A percentile compares a stretch with the other conserved stretches of the same genome.
Conservation (phyloP, 2,329 filamentous ascomycete genomes). For the Aspergillus pseudotamarii region DNA sequence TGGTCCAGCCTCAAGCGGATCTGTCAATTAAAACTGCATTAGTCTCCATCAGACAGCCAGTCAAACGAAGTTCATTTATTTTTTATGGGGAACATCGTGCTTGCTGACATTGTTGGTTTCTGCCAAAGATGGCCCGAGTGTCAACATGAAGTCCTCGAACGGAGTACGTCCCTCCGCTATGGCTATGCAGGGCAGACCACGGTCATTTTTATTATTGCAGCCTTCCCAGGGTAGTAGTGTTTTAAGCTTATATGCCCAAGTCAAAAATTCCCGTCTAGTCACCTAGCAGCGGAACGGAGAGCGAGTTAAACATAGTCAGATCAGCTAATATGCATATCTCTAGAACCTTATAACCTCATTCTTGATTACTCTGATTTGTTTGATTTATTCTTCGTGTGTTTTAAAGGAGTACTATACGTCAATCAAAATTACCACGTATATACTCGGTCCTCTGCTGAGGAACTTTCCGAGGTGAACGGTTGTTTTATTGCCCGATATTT, state of each 20-base stretch:
- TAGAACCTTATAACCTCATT: not conserved
- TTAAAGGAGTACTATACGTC: not conserved
- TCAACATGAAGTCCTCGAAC: not conserved
- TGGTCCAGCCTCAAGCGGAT: conserved; percentile 4
- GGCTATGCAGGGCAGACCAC: not conserved
- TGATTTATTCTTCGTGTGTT: not conserved
- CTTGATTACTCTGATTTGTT: not conserved
- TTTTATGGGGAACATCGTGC: not conserved
- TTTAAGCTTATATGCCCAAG: not conserved
- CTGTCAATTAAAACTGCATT: not conserved
- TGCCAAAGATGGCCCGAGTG: not conserved
- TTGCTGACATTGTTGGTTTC: not conserved
- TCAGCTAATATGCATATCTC: not conserved
- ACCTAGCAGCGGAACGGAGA: not conserved
- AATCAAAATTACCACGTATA: not conserved
- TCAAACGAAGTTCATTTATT: not conserved
- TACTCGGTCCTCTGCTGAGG: not conserved
- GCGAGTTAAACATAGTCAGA: not conserved
- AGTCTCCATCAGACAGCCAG: not conserved
- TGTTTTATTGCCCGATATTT: not conserved
- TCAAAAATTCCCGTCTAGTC: not conserved
- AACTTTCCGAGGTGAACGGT: not conserved
- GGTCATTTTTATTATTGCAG: not conserved
- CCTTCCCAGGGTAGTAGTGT: not conserved
- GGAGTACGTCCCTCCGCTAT: not conserved